A percentile compares a stretch with the other conserved stretches of the same genome.
Conservation (phyloP, 306 rosid species). For the Castanea sativa region DNA sequence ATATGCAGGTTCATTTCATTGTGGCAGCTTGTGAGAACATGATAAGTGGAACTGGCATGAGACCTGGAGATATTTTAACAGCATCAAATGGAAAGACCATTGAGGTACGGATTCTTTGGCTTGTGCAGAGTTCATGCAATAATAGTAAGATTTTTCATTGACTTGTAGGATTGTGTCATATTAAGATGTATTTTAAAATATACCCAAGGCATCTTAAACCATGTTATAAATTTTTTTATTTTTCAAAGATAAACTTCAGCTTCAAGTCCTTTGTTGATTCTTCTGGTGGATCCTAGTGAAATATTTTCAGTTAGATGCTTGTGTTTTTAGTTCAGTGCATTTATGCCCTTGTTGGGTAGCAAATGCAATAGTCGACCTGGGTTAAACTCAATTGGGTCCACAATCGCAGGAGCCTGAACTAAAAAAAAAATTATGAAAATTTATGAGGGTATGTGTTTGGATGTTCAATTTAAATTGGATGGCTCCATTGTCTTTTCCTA, state of each 20-base stretch:
- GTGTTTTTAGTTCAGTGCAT: background rate
- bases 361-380: background rate
- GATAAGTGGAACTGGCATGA: constrained; percentile 99
- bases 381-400: background rate
- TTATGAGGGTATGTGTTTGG: background rate
- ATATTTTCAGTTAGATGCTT: background rate
- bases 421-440: background rate
- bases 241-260: background rate
- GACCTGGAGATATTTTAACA: constrained; percentile 95
- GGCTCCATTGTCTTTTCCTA: background rate
- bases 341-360: background rate
- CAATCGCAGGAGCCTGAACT: background rate
- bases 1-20: constrained; percentile 86
- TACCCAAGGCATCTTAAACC: background rate
- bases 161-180: background rate
- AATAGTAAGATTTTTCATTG: background rate
- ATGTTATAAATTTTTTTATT: background rate
- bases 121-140: constrained; percentile 1
- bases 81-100: constrained; percentile 99
- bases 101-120: constrained; percentile 55
- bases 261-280: background rate
- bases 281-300: background rate
- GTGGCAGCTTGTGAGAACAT: constrained; percentile 99
- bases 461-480: background rate
- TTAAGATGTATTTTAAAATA: background rate